Base-by-base conservation (phyloP, 371 early-diverging fungal genomes). In the Gilbertella persicaria region DNA sequence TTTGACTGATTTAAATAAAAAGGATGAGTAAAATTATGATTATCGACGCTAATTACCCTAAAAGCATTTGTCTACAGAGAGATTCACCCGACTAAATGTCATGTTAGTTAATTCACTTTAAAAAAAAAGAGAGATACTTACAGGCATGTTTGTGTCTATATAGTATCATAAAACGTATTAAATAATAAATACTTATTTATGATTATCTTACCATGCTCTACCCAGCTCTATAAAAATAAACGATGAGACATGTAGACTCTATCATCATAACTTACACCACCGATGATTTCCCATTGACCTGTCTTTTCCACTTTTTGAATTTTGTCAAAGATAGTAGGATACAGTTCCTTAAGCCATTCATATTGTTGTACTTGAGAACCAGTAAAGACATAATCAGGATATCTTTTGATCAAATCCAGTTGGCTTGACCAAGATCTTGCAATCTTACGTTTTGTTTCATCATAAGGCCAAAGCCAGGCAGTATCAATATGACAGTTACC, bases 61-160 rank as follows among this genome's bases (percentile, higher is more conserved):
- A 87, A 17, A 97, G 67, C 76, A 97, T 94, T 67, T 97, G 96
- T 21, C 99, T 83, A 39, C 89, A 89, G 37, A 98, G 70, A 0
- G 95, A 85, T 67, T 98, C 99, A 2, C 99, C 99, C n/a, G 64
- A 48, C 91, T 89, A 26, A 9, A 41, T 12, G 28, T 30, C 33
- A 29, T 37, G 30, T n/a, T 9, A 39, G 17, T 10, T 13, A 20
- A 50, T 26, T 24, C 0, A 28, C 33, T 20, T 7, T 24, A 25
- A 19, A 13, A 24, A 1, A n/a, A 24, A 14, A 36, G 40, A 21
- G 7, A n/a, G 5, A 16, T 25, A 47, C 58, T 57, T 57, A 62
- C 63, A n/a, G 98, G 97, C 55, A 97, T 72, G 68, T 98, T 98
- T 67, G 93, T 90, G 67, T 98, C 99, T 96, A 93, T 87, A 26